Evolutionary conservation across 2,329 filamentous ascomycete genomes (phyloP).

Genomic region (Aurifilum marmelostoma): DNA sequence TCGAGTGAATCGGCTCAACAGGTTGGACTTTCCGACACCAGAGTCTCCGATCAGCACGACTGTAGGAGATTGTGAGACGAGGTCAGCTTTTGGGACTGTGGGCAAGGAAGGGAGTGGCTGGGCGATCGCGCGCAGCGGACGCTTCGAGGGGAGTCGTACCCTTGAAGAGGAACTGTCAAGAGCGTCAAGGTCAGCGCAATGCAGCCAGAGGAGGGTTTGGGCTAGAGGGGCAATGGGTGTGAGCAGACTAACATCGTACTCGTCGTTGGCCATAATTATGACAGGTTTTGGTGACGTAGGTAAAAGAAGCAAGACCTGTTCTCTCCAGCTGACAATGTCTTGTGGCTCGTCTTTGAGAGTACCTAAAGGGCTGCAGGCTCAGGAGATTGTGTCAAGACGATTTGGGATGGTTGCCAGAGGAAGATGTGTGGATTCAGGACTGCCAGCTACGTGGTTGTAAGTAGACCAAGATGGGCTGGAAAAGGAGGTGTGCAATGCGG

Average conservation of each 20-base stretch:
- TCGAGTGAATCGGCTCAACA: conserved; percentile 97
- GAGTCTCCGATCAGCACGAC: conserved; percentile 99
- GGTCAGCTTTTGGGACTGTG: conserved; percentile 38
- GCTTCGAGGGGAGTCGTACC: conserved; percentile 55
- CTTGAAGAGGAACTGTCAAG: conserved; percentile 94
- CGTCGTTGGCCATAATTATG: conserved; percentile 94
- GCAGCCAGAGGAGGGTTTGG: conserved; percentile 31
- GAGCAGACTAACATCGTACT: conserved; percentile 86
- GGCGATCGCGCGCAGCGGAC: conserved; percentile 28
- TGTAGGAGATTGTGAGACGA: conserved; percentile 42
- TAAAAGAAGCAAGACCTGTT: conserved; percentile 12
- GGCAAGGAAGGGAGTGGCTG: conserved; percentile 36
- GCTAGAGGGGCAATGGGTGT: conserved; percentile 33
- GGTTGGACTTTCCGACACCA: conserved; percentile 99
- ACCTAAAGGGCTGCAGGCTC: conserved; percentile 30
- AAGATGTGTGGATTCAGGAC: conserved; percentile 22
- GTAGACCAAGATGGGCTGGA: conserved; percentile 19
- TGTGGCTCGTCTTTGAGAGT: conserved; percentile 33
- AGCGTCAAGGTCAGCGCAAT: conserved; percentile 38
- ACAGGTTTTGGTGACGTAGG: conserved; percentile 35
- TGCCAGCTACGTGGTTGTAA: conserved; percentile 25
- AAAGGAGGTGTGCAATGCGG: conserved; percentile 29
- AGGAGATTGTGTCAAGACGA: conserved; percentile 12
- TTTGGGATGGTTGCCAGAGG: conserved; percentile 11
- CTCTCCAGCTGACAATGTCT: conserved; percentile 31